Evolutionary conservation across 2,329 filamentous ascomycete genomes (phyloP), one percentile per base, ranked within the genome.

Genomic region (Neurospora crassa): DNA sequence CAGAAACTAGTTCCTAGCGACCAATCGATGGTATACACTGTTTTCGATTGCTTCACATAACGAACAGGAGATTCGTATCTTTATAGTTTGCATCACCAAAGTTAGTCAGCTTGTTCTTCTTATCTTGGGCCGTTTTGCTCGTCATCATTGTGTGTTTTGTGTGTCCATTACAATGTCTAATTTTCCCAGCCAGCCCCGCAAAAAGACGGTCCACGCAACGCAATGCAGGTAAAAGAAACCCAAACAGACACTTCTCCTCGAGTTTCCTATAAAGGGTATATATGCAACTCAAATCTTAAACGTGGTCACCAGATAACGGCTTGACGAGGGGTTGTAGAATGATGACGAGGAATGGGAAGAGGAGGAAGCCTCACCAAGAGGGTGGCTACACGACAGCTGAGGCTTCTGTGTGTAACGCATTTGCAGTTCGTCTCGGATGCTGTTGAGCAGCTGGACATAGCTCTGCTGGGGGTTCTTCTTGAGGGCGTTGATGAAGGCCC

Each of bases 391-490:
- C 79, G 94, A 98, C 76, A 99, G 85, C 84, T 99, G 96, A 71
- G 96, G 96, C 84, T 97, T 97, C 84, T 99, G 96, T 12, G 87
- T 87, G 80, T 99, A 99, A 79, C 95, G 95, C 69, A 88, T 89
- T 73, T 92, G 84, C 74, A 99, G 86, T 81, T 98, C 94, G 76
- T 97, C 94, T 74, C 96, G 92, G 78, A 99, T 97, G 81, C 91
- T 97, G 85, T 97, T 98, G 77, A 99, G 87, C 73, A 99, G 84
- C 83, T 97, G 92, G 69, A 99, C 94, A 79, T 99, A 99, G 84
- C 94, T 97, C 84, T 99, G 96, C 79, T 97, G 94, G 0, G 95
- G 94, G 80, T 98, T 97, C 87, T 97, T 97, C 84, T 93, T 95
- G 76, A 99, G 87, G 63, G 94, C 91, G 5, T 86, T 91, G 80